Percentiles rank a stretch among this genome's conserved stretches.
Conservation (phyloP, 2,329 filamentous ascomycete species). For the Claviceps purpurea region DNA sequence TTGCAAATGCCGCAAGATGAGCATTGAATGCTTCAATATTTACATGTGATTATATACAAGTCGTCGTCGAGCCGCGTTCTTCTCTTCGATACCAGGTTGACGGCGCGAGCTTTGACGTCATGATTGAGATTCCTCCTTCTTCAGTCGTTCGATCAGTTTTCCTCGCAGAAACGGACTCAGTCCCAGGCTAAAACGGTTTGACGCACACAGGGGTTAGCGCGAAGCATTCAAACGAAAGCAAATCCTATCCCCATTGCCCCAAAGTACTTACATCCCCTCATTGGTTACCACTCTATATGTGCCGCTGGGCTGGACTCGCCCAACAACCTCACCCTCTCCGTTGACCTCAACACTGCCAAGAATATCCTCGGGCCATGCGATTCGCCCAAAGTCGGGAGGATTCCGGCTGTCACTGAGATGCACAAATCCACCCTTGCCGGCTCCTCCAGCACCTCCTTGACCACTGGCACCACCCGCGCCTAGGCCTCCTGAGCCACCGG, state of each 20-base stretch:
- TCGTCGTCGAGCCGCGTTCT: not conserved
- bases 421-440: constrained; percentile 46
- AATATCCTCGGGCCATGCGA: constrained; percentile 58
- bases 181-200: constrained; percentile 13
- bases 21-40: not conserved
- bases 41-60: not conserved
- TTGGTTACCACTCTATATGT: constrained; percentile 53
- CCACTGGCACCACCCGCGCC: constrained; percentile 42
- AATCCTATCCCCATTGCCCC: not conserved
- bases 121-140: constrained; percentile 26
- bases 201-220: constrained; percentile 10
- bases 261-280: constrained; percentile 48
- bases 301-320: constrained; percentile 44
- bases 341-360: constrained; percentile 55
- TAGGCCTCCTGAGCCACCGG: constrained; percentile 27
- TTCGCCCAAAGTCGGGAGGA: constrained; percentile 52
- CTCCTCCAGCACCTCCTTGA: constrained; percentile 50
- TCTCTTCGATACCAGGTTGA: not conserved
- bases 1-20: not conserved
- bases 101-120: not conserved
- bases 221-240: not conserved
- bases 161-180: constrained; percentile 32
- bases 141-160: constrained; percentile 40
- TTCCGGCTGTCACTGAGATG: constrained; percentile 52
- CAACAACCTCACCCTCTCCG: constrained; percentile 40